Evolutionary conservation across 257 asterid species (phyloP), one percentile per base, ranked within the genome.

Genomic region (Henckelia pumila): DNA sequence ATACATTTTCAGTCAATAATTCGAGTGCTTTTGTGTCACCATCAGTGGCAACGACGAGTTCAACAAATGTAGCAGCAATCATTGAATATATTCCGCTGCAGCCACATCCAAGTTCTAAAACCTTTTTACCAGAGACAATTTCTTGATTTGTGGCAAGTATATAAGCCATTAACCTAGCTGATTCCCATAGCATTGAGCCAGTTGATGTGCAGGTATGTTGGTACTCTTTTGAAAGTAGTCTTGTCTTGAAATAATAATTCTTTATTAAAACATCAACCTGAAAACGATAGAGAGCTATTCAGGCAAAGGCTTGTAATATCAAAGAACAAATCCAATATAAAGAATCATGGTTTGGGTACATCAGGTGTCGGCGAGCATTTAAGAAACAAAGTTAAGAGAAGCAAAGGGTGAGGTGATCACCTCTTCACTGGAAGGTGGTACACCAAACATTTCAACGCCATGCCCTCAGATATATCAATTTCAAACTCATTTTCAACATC

Each of bases 171-270:
- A 94, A 66, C 70, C 83, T 76, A 28, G 99, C 95, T 55, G 97
- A 88, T 80, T 91, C 99, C 99, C 99, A 94, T 40, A 94, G 84
- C 95, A 94, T 94, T 74, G 91, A 76, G 66, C 99, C 97, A 8
- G 99, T 94, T 61, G 99, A 90, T 64, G 82, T 67, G 81, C 99
- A 94, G 19, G 96, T 94, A 72, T 94, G 99, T 65, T 94, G 97
- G 75, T 83, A 71, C 87, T 94, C 96, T 76, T 73, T 91, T 0
- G 97, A 80, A 23, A 90, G 82, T 52, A 90, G 66, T 69, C 80
- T 88, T 66, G 91, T 85, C 91, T 86, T 88, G 92, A 94, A 90
- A 29, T 22, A 6, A 72, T 73, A 76, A 72, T 80, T 85, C 64
- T 62, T 67, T 71, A 87, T 50, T 7, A 61, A 61, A 65, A 88